Base-by-base conservation (phyloP, 2,329 filamentous ascomycete species). In the Colletotrichum sp. region DNA sequence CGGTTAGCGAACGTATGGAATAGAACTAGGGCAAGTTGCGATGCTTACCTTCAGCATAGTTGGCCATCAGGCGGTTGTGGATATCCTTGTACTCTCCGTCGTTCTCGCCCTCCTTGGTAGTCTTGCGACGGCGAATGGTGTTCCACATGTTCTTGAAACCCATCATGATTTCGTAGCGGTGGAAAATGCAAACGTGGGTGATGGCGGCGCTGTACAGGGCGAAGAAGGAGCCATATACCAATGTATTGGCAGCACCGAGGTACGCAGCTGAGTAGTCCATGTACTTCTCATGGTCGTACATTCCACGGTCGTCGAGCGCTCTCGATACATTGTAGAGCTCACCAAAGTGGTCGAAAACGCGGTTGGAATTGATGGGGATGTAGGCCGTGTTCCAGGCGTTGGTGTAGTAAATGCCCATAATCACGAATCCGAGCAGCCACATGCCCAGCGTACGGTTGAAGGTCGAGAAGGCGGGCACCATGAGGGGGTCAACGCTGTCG, bases 361-460 rank as follows among this genome's bases (percentile, higher is more conserved):
- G 76, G 78, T 86, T 86, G 4, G 84, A 84, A 77, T 85, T 86
- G 79, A 87, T 83, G 24, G 86, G 86, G 4, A 88, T 78, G 57
- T 85, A 86, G 0, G 78, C 82, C 3, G 81, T 84, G 77, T 83
- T 78, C 77, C 82, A 87, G 10, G 78, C 77, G 59, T 85, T 84
- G 30, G 79, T 81, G 68, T 80, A 85, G 74, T 82, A 84, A 15
- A 84, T 21, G 0, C 74, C 82, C 5, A 84, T 43, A 5, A 85
- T 80, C 43, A 84, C 52, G 6, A 84, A 77, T 39, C 80, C 80
- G 21, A 77, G 77, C 52, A 83, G 28, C 55, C 83, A 74, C 18
- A 80, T 77, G 15, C 85, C 85, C 8, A 80, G 60, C 28, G 84
- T 80, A 6, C 79, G 74, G 76, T 86, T 86, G 71, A 84, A 79